Percentiles rank a stretch among this genome's conserved stretches.
phyloP scores from a whole-genome alignment of 169 alveolate genomes.

The Plasmodium yoelii region DNA sequence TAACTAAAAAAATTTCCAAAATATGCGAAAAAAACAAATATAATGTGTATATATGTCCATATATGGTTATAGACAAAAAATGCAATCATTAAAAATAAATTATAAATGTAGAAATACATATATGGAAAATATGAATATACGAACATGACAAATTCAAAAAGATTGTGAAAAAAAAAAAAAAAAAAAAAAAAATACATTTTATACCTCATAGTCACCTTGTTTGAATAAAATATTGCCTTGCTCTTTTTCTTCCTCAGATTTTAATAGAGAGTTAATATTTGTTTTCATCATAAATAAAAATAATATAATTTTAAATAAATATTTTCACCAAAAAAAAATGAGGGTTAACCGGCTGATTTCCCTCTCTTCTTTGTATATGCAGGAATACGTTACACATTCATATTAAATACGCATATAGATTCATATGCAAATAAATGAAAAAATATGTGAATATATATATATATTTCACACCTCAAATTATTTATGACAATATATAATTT shows the following conservation, averaged over 20 bases:
- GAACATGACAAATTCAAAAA: neutral
- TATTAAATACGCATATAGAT: too few relatives aligned
- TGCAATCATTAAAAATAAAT: too few relatives aligned
- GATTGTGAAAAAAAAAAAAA: neutral
- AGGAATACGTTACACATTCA: too few relatives aligned
- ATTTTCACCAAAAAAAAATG: too few relatives aligned
- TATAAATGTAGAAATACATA: neutral
- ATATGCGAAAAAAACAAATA: neutral
- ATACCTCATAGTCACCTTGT: conserved; percentile 56
- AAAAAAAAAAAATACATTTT: neutral
- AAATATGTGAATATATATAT: too few relatives aligned
- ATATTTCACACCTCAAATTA: too few relatives aligned
- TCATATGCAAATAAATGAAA: too few relatives aligned
- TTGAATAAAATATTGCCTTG: conserved; percentile 47
- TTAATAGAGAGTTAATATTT: conserved; percentile 14
- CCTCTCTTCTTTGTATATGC: too few relatives aligned
- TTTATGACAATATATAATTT: too few relatives aligned
- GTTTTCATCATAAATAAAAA: conserved; percentile 17
- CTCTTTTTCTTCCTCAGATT: conserved; percentile 62
- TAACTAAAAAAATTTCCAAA: conserved; percentile 8
- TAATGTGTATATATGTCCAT: neutral
- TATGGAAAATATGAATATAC: neutral
- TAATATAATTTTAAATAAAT: too few relatives aligned
- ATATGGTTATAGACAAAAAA: too few relatives aligned
- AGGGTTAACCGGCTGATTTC: too few relatives aligned